Percentiles rank a stretch among this genome's conserved stretches.
Conservation (phyloP, 495 filamentous ascomycete species). For the Xylaria telfairii region DNA sequence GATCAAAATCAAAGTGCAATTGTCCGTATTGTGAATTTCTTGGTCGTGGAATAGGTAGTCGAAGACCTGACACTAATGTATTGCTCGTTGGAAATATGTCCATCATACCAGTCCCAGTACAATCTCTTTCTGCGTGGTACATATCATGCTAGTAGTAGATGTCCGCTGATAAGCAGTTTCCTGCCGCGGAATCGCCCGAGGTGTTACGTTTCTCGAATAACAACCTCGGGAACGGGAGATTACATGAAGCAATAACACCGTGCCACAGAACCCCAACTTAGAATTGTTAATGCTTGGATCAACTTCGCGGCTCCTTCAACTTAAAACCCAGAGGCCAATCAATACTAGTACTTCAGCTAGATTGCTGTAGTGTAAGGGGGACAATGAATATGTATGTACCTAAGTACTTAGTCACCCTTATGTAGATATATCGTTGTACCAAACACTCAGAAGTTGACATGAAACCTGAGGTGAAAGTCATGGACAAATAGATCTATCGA, state of each 20-base stretch:
- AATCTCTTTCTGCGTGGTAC: background rate
- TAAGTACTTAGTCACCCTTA: too few relatives aligned
- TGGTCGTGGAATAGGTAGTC: background rate
- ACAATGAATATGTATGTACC: too few relatives aligned
- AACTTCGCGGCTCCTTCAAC: background rate
- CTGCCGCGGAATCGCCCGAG: background rate
- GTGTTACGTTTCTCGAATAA: background rate
- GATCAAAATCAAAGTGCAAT: background rate
- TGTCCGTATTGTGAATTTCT: background rate
- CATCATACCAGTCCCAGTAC: background rate
- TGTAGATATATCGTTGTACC: too few relatives aligned
- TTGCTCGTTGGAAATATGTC: background rate
- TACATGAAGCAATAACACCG: background rate
- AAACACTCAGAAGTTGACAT: too few relatives aligned
- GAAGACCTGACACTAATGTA: background rate
- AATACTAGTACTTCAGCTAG: too few relatives aligned
- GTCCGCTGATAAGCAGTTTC: background rate
- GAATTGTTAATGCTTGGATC: background rate
- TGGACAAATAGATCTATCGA: too few relatives aligned
- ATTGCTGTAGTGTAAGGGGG: too few relatives aligned
- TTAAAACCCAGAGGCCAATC: background rate
- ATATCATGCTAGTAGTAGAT: background rate
- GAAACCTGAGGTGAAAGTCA: too few relatives aligned
- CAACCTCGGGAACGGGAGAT: constrained; percentile 16
- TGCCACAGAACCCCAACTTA: background rate